Evolutionary conservation across 1,284 basidiomycete genomes (phyloP), one percentile per base, ranked within the genome.

Genomic region (Microstroma glucosiphilum): DNA sequence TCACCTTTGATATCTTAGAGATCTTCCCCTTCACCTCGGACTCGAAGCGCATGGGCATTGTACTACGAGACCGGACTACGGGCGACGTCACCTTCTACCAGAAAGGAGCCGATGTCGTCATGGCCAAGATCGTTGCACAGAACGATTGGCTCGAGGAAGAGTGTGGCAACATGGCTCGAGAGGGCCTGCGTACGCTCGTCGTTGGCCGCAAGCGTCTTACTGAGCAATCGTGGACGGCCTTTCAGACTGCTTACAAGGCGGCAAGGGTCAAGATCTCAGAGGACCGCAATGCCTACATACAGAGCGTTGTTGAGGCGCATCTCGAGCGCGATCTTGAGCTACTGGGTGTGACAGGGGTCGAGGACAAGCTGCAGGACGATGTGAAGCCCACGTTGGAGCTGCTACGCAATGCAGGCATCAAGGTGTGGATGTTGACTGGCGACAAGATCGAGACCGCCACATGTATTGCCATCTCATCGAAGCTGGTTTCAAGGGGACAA

Each of bases 81-180:
- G 87, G 88, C 49, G 90, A 93, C 63, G 87, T 93, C 60, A 86
- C 84, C 0, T 98, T 99, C 80, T 83, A 94, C 65, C 91, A 97
- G 77, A 99, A 99, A 79, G 96, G 96, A 12, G 96, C 94, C 0
- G 96, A 99, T 74, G 92, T 93, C 2, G 91, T 98, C 59, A 98
- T 99, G 94, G 84, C 88, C 40, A 85, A 84, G 69, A 92, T 98
- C 61, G 94, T 98, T 21, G 90, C 91, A 74, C 87, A 90, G 69
- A 97, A 97, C 76, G 96, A 98, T 81, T 98, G 96, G 96, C 84
- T 99, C 0, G 96, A 99, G 69, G 96, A 99, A 77, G 96, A 98
- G 80, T 92, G 89, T 15, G 93, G 89, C 12, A 98, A 99, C 77
- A 98, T 98, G 94, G 94, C 94, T 0, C 84, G 96, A 21, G 96